These are phyloP conservation scores for Neurospora sp. DNA, from an alignment of 495 filamentous ascomycete species.

Conservation along the genomic window DNA sequence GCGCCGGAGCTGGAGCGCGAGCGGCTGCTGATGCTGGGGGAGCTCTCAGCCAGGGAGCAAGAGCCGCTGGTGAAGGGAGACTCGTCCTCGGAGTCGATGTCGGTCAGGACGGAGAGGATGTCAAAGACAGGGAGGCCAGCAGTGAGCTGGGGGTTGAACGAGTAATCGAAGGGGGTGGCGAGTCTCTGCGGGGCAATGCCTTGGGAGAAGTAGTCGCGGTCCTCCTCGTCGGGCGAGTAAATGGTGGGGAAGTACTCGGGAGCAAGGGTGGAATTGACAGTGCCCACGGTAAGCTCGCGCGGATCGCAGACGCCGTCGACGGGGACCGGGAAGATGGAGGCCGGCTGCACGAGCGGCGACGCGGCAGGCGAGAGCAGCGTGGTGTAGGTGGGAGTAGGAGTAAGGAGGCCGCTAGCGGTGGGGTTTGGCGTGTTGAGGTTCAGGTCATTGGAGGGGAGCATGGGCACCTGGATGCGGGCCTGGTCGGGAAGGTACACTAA, in stretches of 20 bases:
- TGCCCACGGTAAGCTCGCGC: conserved; percentile 75
- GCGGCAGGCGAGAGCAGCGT: conserved; percentile 83
- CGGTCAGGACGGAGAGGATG: conserved; percentile 53
- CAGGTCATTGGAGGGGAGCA: conserved; percentile 44
- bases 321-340: neutral
- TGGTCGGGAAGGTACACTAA: conserved; percentile 76
- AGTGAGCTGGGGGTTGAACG: conserved; percentile 41
- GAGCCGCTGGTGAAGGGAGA: conserved; percentile 56
- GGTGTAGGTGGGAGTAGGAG: conserved; percentile 25
- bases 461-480: conserved; percentile 17
- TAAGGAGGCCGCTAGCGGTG: conserved; percentile 63
- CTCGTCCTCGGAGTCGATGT: conserved; percentile 89
- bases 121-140: conserved; percentile 69
- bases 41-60: conserved; percentile 51
- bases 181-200: neutral
- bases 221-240: conserved; percentile 63
- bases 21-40: conserved; percentile 52
- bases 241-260: conserved; percentile 54
- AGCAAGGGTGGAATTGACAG: conserved; percentile 43
- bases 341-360: conserved; percentile 36
- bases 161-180: conserved; percentile 27
- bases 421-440: conserved; percentile 24
- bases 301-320: conserved; percentile 89
- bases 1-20: conserved; percentile 61
- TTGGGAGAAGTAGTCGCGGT: conserved; percentile 41